These are phyloP conservation scores for Toxicodendron radicans DNA, from an alignment of 345 rosid species.

Conservation along the genomic window DNA sequence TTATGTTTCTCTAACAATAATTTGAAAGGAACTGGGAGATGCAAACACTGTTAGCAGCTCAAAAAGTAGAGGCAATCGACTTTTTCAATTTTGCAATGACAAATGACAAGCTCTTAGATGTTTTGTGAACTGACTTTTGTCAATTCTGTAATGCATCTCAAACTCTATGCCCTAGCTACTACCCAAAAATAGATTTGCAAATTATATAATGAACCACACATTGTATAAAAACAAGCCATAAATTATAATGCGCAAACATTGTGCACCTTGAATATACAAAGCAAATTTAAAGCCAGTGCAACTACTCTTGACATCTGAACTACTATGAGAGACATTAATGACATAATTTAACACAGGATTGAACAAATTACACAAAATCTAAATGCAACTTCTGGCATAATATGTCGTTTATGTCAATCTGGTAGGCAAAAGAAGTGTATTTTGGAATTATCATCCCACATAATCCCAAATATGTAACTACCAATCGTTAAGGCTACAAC, in stretches of 20 bases:
- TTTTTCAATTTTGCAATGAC: no score
- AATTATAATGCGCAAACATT: not conserved
- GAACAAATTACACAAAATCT: not conserved
- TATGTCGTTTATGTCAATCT: no score
- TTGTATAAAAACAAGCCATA: not conserved
- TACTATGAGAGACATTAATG: not conserved
- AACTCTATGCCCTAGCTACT: not conserved
- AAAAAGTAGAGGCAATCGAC: no score
- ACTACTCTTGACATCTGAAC: not conserved
- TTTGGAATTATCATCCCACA: not conserved
- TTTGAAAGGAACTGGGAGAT: no score
- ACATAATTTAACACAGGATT: not conserved
- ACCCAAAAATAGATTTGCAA: not conserved
- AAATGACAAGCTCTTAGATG: not conserved
- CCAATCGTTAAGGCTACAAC: not conserved
- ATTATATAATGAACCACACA: not conserved
- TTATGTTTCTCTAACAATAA: no score
- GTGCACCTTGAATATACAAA: not conserved
- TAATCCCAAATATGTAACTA: not conserved
- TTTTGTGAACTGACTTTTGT: not conserved
- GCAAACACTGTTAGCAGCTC: no score
- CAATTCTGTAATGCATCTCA: not conserved
- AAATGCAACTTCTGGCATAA: no score
- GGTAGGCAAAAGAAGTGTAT: not conserved
- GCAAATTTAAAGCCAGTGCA: not conserved